Evolutionary conservation across 345 rosid species (phyloP).

Genomic region (Combretum micranthum): DNA sequence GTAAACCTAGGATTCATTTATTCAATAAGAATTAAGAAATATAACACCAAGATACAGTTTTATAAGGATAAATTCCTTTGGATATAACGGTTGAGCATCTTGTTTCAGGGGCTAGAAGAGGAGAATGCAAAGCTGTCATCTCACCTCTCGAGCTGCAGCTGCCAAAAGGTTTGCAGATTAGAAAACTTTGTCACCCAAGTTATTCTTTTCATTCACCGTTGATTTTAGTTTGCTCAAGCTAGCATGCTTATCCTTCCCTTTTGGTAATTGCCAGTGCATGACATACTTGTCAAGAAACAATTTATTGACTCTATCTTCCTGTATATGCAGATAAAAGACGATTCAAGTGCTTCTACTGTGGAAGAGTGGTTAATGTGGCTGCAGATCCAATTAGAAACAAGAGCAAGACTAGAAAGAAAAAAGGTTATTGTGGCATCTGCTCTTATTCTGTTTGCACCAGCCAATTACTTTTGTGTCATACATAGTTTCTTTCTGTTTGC

Average conservation of each 20-base stretch:
- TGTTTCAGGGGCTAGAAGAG: conserved; percentile 54
- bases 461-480: no score
- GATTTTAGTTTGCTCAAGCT: neutral
- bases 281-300: no score
- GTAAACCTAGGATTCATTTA: no score
- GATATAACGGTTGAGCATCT: neutral
- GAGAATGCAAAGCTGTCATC: conserved; percentile 47
- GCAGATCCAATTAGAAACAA: conserved; percentile 5
- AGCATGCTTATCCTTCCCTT: no score
- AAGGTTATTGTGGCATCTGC: conserved; percentile 1
- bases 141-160: conserved; percentile 40
- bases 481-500: no score
- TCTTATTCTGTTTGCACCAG: no score
- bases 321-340: conserved; percentile 32
- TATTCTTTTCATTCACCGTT: neutral
- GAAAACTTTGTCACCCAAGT: neutral
- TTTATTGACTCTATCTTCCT: no score
- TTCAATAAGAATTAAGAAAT: no score
- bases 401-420: conserved; percentile 8
- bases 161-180: conserved; percentile 38
- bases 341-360: conserved; percentile 18
- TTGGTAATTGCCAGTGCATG: no score
- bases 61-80: neutral
- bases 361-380: conserved; percentile 15
- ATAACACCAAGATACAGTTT: no score